Base-by-base conservation (phyloP, 2,329 filamentous ascomycete genomes). In the Lachnellula arida region DNA sequence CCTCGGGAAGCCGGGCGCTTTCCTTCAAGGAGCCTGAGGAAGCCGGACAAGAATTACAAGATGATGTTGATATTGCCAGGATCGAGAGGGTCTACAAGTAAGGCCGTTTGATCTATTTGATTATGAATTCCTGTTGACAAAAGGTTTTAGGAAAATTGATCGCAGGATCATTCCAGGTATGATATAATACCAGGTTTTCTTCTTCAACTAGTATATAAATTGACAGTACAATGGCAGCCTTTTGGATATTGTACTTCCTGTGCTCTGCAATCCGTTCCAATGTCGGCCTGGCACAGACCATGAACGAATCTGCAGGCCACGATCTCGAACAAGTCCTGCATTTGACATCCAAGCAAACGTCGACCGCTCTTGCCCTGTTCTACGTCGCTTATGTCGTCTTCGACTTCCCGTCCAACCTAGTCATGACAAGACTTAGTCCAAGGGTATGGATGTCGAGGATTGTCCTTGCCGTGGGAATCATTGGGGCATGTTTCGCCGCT, bases 341-440 rank as follows among this genome's bases (percentile, higher is more conserved):
- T 57, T 75, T 96, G 61, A 84, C 83, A 0, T 73, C 86, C 9
- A 88, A 88, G 65, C 87, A 96, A 72, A 85, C 91, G 15, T 95
- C 91, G 0, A 92, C 88, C 0, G 90, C 89, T 49, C 76, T 96
- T 40, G 89, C 91, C 4, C 78, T 96, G 15, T 96, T 96, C 76
- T 96, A 96, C 70, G 91, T 96, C 59, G 86, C 89, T 68, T 96
- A 96, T 72, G 91, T 96, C 58, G 73, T 96, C 53, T 95, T 96
- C 65, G 91, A 96, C 70, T 81, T 89, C 53, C 91, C 91, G 0
- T 94, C 90, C 5, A 96, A 96, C 70, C 78, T 96, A 61, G 75
- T 94, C 70, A 96, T 96, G 91, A 91, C 87, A 61, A 85, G 81
- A 60, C 78, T 96, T 5, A 91, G 88, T 63, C 91, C 91, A 2